phyloP scores from a whole-genome alignment of 148 eudicot species.

The Chenopodium quinoa region DNA sequence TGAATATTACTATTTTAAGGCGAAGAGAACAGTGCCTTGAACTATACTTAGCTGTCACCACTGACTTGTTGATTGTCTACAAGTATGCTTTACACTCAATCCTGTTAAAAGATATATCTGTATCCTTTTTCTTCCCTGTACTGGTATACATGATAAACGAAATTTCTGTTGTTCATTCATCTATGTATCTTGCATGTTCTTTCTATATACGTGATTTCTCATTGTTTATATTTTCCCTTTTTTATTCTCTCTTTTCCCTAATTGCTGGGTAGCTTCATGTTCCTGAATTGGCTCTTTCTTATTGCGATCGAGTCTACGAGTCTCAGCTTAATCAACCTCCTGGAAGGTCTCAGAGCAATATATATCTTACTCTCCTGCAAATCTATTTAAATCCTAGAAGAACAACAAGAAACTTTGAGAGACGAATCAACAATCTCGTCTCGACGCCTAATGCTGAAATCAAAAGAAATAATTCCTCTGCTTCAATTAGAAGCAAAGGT shows the following conservation, averaged over 20 bases:
- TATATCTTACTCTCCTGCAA: constrained; percentile 88
- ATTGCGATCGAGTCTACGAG: constrained; percentile 87
- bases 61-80: not conserved
- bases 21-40: too few relatives aligned
- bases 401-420: constrained; percentile 76
- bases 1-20: too few relatives aligned
- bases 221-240: not conserved
- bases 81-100: not conserved
- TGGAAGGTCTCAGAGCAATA: constrained; percentile 59
- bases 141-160: not conserved
- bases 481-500: constrained; percentile 49
- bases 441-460: constrained; percentile 54
- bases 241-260: not conserved
- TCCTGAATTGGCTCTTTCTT: constrained; percentile 87
- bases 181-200: not conserved
- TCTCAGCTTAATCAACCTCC: constrained; percentile 61
- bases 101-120: not conserved
- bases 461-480: constrained; percentile 39
- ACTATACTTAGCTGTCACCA: not conserved
- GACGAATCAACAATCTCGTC: constrained; percentile 61
- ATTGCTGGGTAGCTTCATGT: constrained; percentile 65
- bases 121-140: not conserved
- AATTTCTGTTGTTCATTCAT: too few relatives aligned
- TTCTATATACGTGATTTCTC: not conserved
- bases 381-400: constrained; percentile 85